These are phyloP conservation scores for Xerocomellus chrysenteron DNA, from an alignment of 768 basidiomycete species.

Conservation along the genomic window DNA sequence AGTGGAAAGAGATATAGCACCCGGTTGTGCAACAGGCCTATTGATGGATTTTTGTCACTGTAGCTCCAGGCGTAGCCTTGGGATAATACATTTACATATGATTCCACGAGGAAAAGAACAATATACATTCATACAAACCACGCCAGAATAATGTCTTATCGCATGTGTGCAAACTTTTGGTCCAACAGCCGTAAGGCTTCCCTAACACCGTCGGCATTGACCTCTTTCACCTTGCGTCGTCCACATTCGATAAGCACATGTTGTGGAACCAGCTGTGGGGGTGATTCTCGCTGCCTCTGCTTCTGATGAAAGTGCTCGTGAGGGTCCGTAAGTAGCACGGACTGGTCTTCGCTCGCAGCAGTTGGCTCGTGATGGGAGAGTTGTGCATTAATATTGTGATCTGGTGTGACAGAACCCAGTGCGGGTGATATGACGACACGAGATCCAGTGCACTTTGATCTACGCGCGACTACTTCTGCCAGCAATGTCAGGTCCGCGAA, in stretches of 20 bases:
- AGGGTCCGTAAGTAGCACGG: conserved; percentile 52
- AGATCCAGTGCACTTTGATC: conserved; percentile 75
- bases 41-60: not conserved
- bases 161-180: conserved; percentile 49
- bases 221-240: conserved; percentile 59
- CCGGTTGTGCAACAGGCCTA: not conserved
- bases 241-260: conserved; percentile 64
- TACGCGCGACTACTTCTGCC: conserved; percentile 85
- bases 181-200: conserved; percentile 78
- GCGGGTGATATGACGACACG: conserved; percentile 59
- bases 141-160: conserved; percentile 14
- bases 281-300: conserved; percentile 40
- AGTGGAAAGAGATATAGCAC: conserved; percentile 22
- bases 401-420: conserved; percentile 48
- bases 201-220: conserved; percentile 68
- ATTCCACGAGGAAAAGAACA: not conserved
- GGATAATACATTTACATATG: conserved; percentile 7
- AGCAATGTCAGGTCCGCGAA: conserved; percentile 82
- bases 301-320: conserved; percentile 52
- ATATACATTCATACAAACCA: not conserved
- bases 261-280: conserved; percentile 57
- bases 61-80: not conserved
- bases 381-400: conserved; percentile 28
- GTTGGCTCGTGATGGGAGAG: conserved; percentile 12
- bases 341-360: conserved; percentile 27